Evolutionary conservation across 805 yeast species (phyloP).

Genomic region (Vanderwaltozyma tropicalis): DNA sequence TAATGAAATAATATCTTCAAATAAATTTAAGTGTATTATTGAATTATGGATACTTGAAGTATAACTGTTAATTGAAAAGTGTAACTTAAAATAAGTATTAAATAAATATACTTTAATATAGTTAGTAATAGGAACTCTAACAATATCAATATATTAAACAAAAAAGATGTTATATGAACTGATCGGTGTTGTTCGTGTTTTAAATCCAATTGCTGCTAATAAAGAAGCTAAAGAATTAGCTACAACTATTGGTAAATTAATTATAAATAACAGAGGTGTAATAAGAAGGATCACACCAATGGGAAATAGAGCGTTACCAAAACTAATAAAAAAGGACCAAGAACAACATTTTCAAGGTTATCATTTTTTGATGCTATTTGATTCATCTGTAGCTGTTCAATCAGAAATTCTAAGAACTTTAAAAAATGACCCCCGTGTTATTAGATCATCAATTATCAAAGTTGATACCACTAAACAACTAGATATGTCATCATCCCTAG

Average conservation of each 20-base stretch:
- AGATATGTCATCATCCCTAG: slow-evolving; percentile 48
- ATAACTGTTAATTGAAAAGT: too few relatives aligned
- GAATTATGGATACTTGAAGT: too few relatives aligned
- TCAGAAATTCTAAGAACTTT: slow-evolving; percentile 71
- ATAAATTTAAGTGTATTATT: too few relatives aligned
- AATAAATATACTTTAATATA: too few relatives aligned
- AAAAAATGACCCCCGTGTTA: slow-evolving; percentile 81
- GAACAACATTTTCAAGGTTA: slow-evolving; percentile 86
- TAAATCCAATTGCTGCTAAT: slow-evolving; percentile 42
- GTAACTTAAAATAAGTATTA: too few relatives aligned
- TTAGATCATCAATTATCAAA: slow-evolving; percentile 65
- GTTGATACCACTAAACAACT: slow-evolving; percentile 43
- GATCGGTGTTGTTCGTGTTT: slow-evolving; percentile 77
- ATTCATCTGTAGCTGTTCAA: slow-evolving; percentile 77
- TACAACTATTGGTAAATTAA: slow-evolving; percentile 67
- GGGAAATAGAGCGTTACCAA: slow-evolving; percentile 73
- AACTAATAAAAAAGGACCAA: slow-evolving; percentile 71
- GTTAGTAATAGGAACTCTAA: too few relatives aligned
- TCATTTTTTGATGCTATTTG: slow-evolving; percentile 79
- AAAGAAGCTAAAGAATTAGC: slow-evolving; percentile 55
- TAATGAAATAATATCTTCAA: too few relatives aligned
- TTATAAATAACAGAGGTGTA: slow-evolving; percentile 88
- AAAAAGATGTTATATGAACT: slow-evolving; percentile 83
- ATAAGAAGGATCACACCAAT: slow-evolving; percentile 70
- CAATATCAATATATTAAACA: too few relatives aligned